These are phyloP conservation scores for Tolypocladium guangdongense DNA, from an alignment of 2,329 filamentous ascomycete genomes.

Conservation along the genomic window DNA sequence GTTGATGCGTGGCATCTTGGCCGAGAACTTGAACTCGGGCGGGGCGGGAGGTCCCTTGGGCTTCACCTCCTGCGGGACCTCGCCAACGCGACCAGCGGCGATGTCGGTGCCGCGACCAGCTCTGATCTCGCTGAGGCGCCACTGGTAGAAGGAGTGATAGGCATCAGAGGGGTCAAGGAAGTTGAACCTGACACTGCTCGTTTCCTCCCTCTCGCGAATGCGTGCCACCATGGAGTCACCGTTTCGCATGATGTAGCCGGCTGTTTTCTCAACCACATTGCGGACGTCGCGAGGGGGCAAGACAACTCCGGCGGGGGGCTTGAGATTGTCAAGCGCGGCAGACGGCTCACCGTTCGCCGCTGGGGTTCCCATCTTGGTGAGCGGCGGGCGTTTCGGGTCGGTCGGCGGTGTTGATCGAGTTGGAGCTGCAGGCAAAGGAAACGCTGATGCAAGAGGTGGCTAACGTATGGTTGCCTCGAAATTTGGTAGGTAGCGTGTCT, in stretches of 20 bases:
- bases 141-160: constrained; percentile 81
- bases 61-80: constrained; percentile 47
- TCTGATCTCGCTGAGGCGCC: constrained; percentile 79
- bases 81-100: constrained; percentile 62
- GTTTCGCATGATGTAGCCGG: constrained; percentile 72
- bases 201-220: constrained; percentile 78
- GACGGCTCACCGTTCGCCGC: constrained; percentile 38
- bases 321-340: constrained; percentile 52
- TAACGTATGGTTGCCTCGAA: neutral
- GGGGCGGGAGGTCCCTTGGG: constrained; percentile 77
- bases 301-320: constrained; percentile 73
- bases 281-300: constrained; percentile 85
- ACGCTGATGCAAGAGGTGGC: neutral
- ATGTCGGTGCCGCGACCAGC: constrained; percentile 72
- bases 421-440: neutral
- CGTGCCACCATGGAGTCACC: constrained; percentile 66
- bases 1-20: constrained; percentile 94
- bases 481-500: neutral
- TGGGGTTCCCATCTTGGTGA: neutral
- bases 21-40: constrained; percentile 82
- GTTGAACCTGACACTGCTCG: constrained; percentile 60
- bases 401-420: neutral
- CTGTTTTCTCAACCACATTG: constrained; percentile 81
- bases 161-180: constrained; percentile 73
- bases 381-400: neutral